Evolutionary conservation across 202 grass and related monocot genomes (phyloP), one percentile per base, ranked within the genome.

Genomic region (Brachypodium distachyon): DNA sequence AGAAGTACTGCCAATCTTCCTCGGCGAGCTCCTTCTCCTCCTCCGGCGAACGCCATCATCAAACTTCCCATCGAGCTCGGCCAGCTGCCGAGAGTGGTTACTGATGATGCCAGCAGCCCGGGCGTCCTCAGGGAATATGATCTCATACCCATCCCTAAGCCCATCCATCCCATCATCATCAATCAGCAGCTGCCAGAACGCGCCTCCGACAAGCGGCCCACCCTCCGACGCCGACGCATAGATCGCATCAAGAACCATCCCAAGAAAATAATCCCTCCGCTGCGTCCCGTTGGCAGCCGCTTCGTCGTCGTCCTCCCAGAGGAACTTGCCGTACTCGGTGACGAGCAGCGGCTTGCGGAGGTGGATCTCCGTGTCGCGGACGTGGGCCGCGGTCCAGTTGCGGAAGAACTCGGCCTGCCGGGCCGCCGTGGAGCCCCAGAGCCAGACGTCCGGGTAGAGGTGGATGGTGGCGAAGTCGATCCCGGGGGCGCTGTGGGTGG

Each of bases 391-490:
- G 6, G 84, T 85, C 90, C 90, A 93, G 58, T 69, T 76, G 1
- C 6, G 16, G 73, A 87, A 46, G 84, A 87, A 93, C 22, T 10
- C 48, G 4, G 26, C 32, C 77, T 89, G 74, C 48, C 32, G 0
- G 39, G 28, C 53, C 12, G 75, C 49, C 23, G 14, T 62, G 23
- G 55, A 22, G 44, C 77, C 81, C 75, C 77, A 73, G 41, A 85
- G 74, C 91, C 91, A 93, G 68, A 83, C 64, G 62, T 93, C 87
- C 41, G 91, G 91, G 78, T 93, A 93, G 7, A 90, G 79, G 67
- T 93, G 91, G 73, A 87, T 87, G 61, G 87, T 87, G 67, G 91
- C 87, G 55, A 90, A 87, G 79, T 93, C 91, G 37, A 93, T 74
- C 7, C 78, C 69, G 2, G 37, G 17, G 3, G 77, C 74, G 43